These are phyloP conservation scores for Globisporangium nagaii DNA, from an alignment of 352 stramenopile species.

Conservation along the genomic window DNA sequence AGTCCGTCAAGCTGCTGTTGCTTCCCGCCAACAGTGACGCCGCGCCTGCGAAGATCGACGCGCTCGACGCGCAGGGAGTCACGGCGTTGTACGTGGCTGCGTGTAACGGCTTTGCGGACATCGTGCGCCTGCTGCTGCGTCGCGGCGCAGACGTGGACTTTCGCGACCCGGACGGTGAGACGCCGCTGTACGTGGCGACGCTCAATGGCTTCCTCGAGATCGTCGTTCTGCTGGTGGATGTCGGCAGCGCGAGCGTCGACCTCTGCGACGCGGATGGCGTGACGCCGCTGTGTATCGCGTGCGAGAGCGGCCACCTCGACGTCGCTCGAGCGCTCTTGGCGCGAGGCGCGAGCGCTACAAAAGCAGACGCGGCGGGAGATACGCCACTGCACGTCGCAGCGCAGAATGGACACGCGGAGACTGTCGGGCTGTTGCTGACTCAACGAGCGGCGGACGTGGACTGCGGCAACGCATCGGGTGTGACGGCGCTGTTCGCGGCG, in stretches of 20 bases:
- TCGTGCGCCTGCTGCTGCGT: not conserved
- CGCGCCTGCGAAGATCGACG: not conserved
- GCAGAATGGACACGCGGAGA: not conserved
- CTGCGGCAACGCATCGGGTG: not conserved
- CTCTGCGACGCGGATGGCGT: slow-evolving; percentile 35
- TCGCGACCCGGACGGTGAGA: slow-evolving; percentile 1
- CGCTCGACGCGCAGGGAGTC: not conserved
- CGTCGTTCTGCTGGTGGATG: not conserved
- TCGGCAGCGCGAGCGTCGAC: not conserved
- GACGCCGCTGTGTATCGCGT: slow-evolving; percentile 1
- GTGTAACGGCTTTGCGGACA: not conserved
- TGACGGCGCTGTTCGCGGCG: not conserved
- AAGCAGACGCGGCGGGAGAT: not conserved
- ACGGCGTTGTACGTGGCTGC: slow-evolving; percentile 4
- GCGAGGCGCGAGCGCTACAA: not conserved
- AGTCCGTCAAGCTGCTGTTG: slow-evolving; percentile 5
- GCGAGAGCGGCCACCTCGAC: not conserved
- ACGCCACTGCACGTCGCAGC: not conserved
- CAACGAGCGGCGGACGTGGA: not conserved
- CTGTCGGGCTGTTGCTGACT: not conserved
- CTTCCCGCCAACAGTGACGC: not conserved
- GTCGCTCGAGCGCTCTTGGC: not conserved
- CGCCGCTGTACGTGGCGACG: slow-evolving; percentile 4
- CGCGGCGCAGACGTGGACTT: slow-evolving; percentile 3
- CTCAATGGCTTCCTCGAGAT: slow-evolving; percentile 4